These are phyloP conservation scores for Coffea canephora DNA, from an alignment of 257 asterid genomes.

Conservation along the genomic window DNA sequence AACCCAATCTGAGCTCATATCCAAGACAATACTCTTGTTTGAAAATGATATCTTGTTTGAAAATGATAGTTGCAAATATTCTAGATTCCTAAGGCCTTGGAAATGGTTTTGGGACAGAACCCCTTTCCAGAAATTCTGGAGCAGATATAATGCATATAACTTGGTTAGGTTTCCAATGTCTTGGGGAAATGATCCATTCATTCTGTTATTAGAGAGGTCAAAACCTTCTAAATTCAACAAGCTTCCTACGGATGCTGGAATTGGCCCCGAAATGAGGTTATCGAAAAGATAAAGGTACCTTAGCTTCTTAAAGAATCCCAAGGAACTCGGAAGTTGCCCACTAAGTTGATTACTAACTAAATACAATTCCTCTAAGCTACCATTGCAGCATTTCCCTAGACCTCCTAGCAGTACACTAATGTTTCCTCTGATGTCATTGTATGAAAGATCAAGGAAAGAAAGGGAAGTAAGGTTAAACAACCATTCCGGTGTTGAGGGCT, in stretches of 20 bases:
- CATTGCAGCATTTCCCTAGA: conserved; percentile 4
- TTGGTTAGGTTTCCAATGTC: conserved; percentile 1
- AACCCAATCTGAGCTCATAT: conserved; percentile 24
- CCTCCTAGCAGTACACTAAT: not conserved
- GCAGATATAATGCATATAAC: not conserved
- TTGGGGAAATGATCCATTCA: conserved; percentile 18
- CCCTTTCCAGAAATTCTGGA: conserved; percentile 22
- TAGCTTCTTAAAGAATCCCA: conserved; percentile 12
- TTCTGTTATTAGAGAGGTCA: not conserved
- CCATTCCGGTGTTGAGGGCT: conserved; percentile 27
- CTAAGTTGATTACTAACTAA: conserved; percentile 1
- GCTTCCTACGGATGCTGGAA: conserved; percentile 16
- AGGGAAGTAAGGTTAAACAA: conserved; percentile 18
- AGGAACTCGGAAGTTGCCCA: conserved; percentile 12
- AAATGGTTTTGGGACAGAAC: conserved; percentile 22
- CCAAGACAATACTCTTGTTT: no score
- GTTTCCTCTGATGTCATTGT: conserved; percentile 5
- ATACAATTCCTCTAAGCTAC: conserved; percentile 10
- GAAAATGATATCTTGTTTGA: conserved; percentile 17
- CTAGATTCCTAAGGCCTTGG: conserved; percentile 15
- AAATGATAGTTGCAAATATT: conserved; percentile 22
- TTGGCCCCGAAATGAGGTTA: conserved; percentile 9
- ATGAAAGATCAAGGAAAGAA: conserved; percentile 11
- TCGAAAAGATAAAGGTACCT: not conserved
- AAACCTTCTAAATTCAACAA: not conserved